A percentile compares a stretch with the other conserved stretches of the same genome.
Conservation (phyloP, 345 rosid genomes). For the Xanthoceras sorbifolium region DNA sequence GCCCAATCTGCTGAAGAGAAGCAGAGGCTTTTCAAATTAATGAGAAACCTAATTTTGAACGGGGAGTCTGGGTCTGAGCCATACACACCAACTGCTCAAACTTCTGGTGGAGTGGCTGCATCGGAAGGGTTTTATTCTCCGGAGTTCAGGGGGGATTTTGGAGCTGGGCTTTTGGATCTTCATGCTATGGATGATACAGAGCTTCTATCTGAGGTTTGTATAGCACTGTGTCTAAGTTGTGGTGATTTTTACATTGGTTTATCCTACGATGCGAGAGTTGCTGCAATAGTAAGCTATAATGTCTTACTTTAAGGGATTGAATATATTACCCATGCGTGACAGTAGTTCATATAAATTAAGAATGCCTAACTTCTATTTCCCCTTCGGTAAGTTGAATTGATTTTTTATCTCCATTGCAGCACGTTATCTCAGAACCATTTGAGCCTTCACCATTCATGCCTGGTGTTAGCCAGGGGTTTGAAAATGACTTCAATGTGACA, state of each 20-base stretch:
- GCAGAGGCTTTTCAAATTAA: conserved; percentile 89
- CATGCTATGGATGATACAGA: conserved; percentile 98
- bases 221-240: not conserved
- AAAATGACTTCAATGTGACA: conserved; percentile 61
- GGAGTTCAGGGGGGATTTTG: conserved; percentile 96
- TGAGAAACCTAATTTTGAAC: conserved; percentile 92
- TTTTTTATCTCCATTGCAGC: conserved; percentile 55
- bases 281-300: not conserved
- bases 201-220: conserved; percentile 85
- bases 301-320: not conserved
- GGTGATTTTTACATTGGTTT: conserved; percentile 10
- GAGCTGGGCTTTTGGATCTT: conserved; percentile 97
- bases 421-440: conserved; percentile 87
- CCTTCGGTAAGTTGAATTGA: not conserved
- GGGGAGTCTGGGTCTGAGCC: conserved; percentile 93
- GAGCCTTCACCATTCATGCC: conserved; percentile 92
- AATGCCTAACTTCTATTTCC: not conserved
- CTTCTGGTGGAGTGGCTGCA: conserved; percentile 53
- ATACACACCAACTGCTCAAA: conserved; percentile 64
- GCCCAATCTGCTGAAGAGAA: conserved; percentile 98
- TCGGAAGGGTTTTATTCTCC: conserved; percentile 89
- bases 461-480: conserved; percentile 61
- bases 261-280: conserved; percentile 4
- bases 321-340: not conserved
- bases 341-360: not conserved